Evolutionary conservation across 148 eudicot genomes (phyloP).

Genomic region (Polygonum maritimum): DNA sequence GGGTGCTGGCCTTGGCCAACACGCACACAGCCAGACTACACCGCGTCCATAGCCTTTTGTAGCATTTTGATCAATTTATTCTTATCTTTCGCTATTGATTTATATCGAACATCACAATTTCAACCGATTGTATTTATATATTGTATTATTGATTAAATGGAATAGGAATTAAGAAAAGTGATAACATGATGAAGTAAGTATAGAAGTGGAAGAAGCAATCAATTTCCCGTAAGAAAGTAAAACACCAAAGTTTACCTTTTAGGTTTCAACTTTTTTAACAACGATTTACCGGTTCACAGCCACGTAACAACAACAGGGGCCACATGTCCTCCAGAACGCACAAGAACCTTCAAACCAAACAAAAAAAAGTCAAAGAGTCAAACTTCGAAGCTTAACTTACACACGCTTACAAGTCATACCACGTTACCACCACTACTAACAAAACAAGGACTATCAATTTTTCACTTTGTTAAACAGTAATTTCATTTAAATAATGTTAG

Average conservation of each 20-base stretch:
- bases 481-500: not conserved
- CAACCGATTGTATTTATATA: no score
- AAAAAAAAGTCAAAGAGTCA: slow-evolving; percentile 51
- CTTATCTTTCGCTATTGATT: no score
- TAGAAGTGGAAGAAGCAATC: not conserved
- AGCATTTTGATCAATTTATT: no score
- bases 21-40: no score
- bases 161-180: not conserved
- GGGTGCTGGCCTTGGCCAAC: no score
- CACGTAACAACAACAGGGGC: not conserved
- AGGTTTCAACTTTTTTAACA: not conserved
- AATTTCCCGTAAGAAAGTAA: not conserved
- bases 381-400: slow-evolving; percentile 25
- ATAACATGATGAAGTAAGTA: not conserved
- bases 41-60: no score
- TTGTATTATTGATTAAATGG: no score
- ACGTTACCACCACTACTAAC: slow-evolving; percentile 16
- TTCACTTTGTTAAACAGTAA: not conserved
- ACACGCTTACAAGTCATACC: slow-evolving; percentile 5
- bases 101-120: no score
- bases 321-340: not conserved
- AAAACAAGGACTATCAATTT: slow-evolving; percentile 7
- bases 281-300: not conserved
- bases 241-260: not conserved
- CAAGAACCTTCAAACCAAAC: not conserved